phyloP scores from a whole-genome alignment of 495 filamentous ascomycete genomes.

The Hyphodiscus hymeniophilus region DNA sequence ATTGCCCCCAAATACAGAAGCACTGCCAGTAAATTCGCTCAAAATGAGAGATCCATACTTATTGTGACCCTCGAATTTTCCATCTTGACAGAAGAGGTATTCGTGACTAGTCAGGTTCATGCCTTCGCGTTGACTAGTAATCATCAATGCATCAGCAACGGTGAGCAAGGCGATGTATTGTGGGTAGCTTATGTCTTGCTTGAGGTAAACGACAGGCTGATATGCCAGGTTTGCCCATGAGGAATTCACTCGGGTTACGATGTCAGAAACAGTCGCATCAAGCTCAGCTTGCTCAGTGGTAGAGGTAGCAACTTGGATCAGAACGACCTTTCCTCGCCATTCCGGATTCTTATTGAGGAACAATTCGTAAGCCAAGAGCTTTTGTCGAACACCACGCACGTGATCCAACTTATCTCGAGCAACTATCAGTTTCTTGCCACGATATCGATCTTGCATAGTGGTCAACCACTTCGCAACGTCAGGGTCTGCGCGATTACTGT shows the following conservation, averaged over 20 bases:
- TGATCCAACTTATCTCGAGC: conserved; percentile 88
- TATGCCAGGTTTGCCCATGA: conserved; percentile 80
- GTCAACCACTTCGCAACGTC: conserved; percentile 72
- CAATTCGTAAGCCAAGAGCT: conserved; percentile 83
- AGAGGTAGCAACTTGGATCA: conserved; percentile 89
- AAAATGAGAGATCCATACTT: conserved; percentile 83
- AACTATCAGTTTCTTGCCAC: conserved; percentile 81
- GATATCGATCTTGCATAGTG: conserved; percentile 69
- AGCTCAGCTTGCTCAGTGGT: conserved; percentile 80
- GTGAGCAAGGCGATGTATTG: conserved; percentile 86
- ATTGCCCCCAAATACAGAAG: conserved; percentile 69
- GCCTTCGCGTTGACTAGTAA: conserved; percentile 85
- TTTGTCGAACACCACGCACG: conserved; percentile 83
- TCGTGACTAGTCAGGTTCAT: conserved; percentile 95
- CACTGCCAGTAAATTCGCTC: conserved; percentile 88
- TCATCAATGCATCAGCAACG: conserved; percentile 83
- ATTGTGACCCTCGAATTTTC: conserved; percentile 54
- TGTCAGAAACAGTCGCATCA: conserved; percentile 79
- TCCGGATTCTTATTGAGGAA: conserved; percentile 90
- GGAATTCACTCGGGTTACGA: conserved; percentile 87
- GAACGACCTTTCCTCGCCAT: conserved; percentile 75
- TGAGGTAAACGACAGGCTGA: conserved; percentile 85
- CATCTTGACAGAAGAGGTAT: conserved; percentile 88
- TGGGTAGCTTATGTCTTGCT: conserved; percentile 84
- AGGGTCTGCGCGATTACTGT: conserved; percentile 58